These are phyloP conservation scores for Fusarium mundagurra DNA, from an alignment of 2,329 filamentous ascomycete genomes.

Conservation along the genomic window DNA sequence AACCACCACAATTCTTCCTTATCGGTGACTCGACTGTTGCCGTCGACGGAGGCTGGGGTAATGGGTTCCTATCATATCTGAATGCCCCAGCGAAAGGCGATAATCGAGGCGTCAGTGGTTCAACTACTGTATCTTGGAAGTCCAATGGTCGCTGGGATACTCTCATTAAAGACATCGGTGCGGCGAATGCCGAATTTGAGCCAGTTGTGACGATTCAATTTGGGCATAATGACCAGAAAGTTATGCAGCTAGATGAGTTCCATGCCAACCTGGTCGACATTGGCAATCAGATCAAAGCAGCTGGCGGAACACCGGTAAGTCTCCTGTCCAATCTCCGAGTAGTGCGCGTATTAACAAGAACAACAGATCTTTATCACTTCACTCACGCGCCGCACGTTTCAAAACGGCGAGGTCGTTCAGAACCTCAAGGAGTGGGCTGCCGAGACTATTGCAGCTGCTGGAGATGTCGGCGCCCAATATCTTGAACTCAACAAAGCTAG, in stretches of 20 bases:
- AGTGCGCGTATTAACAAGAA: fast-evolving
- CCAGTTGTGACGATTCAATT: constrained; percentile 4
- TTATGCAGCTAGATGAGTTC: neutral
- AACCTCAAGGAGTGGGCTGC: constrained; percentile 16
- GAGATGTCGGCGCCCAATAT: neutral
- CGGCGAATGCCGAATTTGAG: neutral
- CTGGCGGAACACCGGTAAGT: constrained; percentile 1
- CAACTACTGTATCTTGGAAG: constrained; percentile 8
- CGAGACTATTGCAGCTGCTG: neutral
- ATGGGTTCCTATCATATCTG: neutral
- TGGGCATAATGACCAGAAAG: constrained; percentile 10
- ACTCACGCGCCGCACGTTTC: neutral
- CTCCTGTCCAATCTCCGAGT: fast-evolving
- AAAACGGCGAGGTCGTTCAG: neutral
- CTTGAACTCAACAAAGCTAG: constrained; percentile 3
- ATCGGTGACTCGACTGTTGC: constrained; percentile 10
- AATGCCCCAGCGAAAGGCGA: neutral
- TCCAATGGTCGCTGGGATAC: constrained; percentile 8
- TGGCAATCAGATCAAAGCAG: neutral
- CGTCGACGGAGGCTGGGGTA: neutral
- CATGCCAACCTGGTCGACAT: neutral
- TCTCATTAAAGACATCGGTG: neutral
- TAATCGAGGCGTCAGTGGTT: neutral
- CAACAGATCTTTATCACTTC: constrained; percentile 5
- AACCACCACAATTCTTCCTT: constrained; percentile 3